Base-by-base conservation (phyloP, 139 green algal species). In the Desmodesmus armatus region DNA sequence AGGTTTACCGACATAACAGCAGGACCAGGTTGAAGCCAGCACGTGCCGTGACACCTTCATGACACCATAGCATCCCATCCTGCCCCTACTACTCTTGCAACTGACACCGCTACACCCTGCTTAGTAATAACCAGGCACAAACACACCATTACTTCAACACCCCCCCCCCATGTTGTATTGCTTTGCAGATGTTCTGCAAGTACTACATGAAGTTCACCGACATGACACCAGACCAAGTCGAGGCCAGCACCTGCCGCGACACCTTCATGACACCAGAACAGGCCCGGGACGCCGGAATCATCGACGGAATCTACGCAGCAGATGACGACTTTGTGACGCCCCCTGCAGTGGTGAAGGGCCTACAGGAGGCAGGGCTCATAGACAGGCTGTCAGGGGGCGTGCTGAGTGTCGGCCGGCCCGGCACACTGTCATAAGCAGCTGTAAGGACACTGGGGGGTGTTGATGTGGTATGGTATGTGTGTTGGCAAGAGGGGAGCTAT, bases 21-120 rank as follows among this genome's bases (percentile, higher is more conserved):
- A 37, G n/a, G 96, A 98, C 44, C 51, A 84, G 35, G 76, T 98
- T 9, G 94, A 98, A 85, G 83, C 90, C 85, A 91, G 96, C 78
- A 97, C 93, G 63, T 93, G 94, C 81, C 77, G 96, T 2, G 95
- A 98, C 87, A 94, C 93, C 62, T 99, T 97, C 90, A 93, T 99
- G 85, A 91, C 89, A 19, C 93, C 95, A 0, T 78, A 96, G 85
- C 69, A 96, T 78, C 95, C 95, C 1, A n/a, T n/a, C n/a, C n/a
- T n/a, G n/a, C n/a, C n/a, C 13, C 47, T 58, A 15, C 47, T 58
- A 15, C 47, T 58, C 13, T 15, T n/a, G n/a, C n/a, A n/a, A n/a
- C n/a, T n/a, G n/a, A n/a, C n/a, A n/a, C n/a, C n/a, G n/a, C n/a
- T 58, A 15, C 17, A 58, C 47, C 13, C 47, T 15, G 17, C 13